These are phyloP conservation scores for Trichosanthes truncata DNA, from an alignment of 306 rosid species.

Conservation along the genomic window DNA sequence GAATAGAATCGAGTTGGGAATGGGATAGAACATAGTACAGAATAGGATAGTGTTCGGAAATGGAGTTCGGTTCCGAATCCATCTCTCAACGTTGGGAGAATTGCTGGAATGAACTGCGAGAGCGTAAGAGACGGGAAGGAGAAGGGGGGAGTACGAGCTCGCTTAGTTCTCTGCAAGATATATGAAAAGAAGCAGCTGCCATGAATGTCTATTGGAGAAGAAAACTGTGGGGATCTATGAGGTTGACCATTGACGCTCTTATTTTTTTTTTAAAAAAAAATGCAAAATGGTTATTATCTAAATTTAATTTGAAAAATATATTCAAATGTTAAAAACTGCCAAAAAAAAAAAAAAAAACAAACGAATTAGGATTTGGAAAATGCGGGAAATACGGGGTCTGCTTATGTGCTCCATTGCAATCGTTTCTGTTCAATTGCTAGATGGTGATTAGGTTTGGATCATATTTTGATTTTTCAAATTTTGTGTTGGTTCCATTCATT, in stretches of 20 bases:
- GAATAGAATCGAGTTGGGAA: slow-evolving; percentile 28
- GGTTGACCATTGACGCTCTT: background rate
- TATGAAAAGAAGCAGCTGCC: background rate
- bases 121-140: background rate
- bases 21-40: slow-evolving; percentile 63
- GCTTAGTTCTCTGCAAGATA: background rate
- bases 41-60: slow-evolving; percentile 47
- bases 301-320: no score
- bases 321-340: no score
- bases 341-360: no score
- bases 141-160: background rate
- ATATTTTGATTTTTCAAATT: background rate
- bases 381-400: no score
- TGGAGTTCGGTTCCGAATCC: slow-evolving; percentile 43
- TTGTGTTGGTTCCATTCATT: background rate
- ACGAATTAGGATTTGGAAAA: background rate
- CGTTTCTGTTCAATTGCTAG: background rate
- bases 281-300: background rate
- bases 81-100: background rate
- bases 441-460: background rate
- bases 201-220: background rate
- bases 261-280: background rate
- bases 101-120: background rate
- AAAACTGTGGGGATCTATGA: background rate
- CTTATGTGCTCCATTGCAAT: background rate